Percentiles rank a stretch among this genome's conserved stretches.
Conservation (phyloP, 2,329 filamentous ascomycete species). For the Epicoccum nigrum region DNA sequence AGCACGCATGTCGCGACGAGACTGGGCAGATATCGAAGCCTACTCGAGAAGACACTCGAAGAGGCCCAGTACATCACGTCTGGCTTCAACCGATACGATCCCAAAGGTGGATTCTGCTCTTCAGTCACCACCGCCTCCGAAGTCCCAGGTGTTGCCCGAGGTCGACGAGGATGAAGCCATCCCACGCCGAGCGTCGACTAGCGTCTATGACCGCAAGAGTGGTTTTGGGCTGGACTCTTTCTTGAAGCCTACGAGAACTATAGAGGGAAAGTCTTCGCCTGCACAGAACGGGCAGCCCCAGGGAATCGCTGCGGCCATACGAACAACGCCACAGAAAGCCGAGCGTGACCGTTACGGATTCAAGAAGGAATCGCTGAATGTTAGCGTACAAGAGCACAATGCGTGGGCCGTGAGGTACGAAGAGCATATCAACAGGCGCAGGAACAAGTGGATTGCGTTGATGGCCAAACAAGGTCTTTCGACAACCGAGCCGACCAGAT, state of each 20-base stretch:
- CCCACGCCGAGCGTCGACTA: constrained; percentile 44
- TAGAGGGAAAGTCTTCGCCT: constrained; percentile 5
- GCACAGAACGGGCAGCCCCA: constrained; percentile 6
- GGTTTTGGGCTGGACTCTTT: constrained; percentile 19
- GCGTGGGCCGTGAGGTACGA: constrained; percentile 78
- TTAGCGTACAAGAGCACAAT: constrained; percentile 79
- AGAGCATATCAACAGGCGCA: constrained; percentile 74
- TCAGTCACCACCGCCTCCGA: constrained; percentile 32
- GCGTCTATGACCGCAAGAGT: constrained; percentile 43
- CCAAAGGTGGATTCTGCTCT: constrained; percentile 15
- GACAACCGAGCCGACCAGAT: constrained; percentile 73
- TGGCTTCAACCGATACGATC: constrained; percentile 23
- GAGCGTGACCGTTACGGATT: constrained; percentile 87
- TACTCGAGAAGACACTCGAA: constrained; percentile 39
- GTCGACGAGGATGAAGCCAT: constrained; percentile 43
- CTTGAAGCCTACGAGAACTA: constrained; percentile 6
- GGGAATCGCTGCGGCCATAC: constrained; percentile 19
- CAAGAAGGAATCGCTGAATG: constrained; percentile 82
- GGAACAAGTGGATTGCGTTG: constrained; percentile 80
- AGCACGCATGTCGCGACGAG: constrained; percentile 42
- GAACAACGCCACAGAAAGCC: constrained; percentile 33
- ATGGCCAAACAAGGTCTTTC: constrained; percentile 78
- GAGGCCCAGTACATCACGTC: constrained; percentile 26
- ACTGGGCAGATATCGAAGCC: constrained; percentile 43
- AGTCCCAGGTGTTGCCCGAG: constrained; percentile 39